Evolutionary conservation across 495 filamentous ascomycete genomes (phyloP), one percentile per base, ranked within the genome.

Genomic region (Trichoderma orchidacearum): DNA sequence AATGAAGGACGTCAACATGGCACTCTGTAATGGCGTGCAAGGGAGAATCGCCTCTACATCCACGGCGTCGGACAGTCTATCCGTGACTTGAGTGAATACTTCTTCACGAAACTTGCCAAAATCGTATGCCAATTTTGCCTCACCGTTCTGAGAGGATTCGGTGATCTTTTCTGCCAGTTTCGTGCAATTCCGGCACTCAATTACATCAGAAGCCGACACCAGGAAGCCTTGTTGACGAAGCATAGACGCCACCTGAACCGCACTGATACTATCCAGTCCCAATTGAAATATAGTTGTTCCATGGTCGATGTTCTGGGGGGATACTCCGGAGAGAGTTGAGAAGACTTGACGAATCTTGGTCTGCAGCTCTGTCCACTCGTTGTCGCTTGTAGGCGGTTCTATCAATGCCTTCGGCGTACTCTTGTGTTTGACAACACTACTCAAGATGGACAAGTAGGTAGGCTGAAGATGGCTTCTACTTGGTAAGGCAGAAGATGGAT

Each of bases 191-290:
- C 75, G 75, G 55, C 78, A 70, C 62, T 85, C 79, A 11, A 95
- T 74, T 30, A 95, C 80, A 61, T 93, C 86, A 27, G 79, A 75
- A 0, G 84, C 81, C 4, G 75, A 70, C 11, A 89, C 68, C 15
- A 68, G 63, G n/a, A 81, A 62, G 0, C 78, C 77, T 56, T 76
- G 63, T 48, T 79, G 75, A 28, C 83, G 80, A 18, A 90, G 77
- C 48, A 77, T 64, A 17, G 79, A 73, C 3, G 86, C 85, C 31
- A 91, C 74, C 57, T 89, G 85, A 56, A 95, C 89, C 0, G 89
- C 86, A 34, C 81, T 87, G 59, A 97, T 89, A 56, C 89, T 94
- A 67, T 97, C 91, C 41, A 96, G 72, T 2, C 92, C 91, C 27
- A 95, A 79, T 59, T 83, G 80, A 63, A 91, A 94, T 25, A 96